Base-by-base conservation (phyloP, 805 yeast genomes). In the Starmerella etchellsii region DNA sequence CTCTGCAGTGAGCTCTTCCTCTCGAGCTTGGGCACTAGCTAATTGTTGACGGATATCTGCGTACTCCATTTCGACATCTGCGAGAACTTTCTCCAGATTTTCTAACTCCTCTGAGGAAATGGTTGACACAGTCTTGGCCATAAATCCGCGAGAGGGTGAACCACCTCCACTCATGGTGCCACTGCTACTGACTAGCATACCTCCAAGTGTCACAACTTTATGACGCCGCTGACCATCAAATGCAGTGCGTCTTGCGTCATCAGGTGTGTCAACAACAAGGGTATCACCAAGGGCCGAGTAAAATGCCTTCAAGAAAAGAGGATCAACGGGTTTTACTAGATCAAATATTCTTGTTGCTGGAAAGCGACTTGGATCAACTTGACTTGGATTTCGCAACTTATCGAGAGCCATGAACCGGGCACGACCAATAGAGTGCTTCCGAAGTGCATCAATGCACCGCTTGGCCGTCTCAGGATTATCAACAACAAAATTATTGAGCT, bases 101-200 rank as follows among this genome's bases (percentile, higher is more conserved):
- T 44, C 52, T 18, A 46, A 25, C 23, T 46, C 52, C 10, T 39
- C 54, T 1, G 46, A 35, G 11, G 40, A 21, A 7, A 50, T 38
- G 11, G 39, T 21, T 10, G 39, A 11, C 3, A 32, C 42, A 1
- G 24, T 38, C 3, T 39, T 36, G 1, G 49, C 39, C 94, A 91
- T 84, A 2, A 80, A 78, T 5, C 97, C 98, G 37, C 70, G 70
- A 8, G 69, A 71, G 30, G 70, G 53, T 4, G 49, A 65, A 39
- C 97, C 98, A 62, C 99, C 99, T 53, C 99, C 99, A 35, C 94
- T 76, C 78, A 93, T 77, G 1, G 96, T 82, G 60, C 99, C 99
- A 2, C 94, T 81, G 14, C 78, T 75, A 53, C 87, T 96, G 42
- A 91, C 88, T 19, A 91, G 65, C 52, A 84, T 80, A 20, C 99